Percentiles rank a stretch among this genome's conserved stretches.
Evolutionary conservation across 306 rosid genomes (phyloP).

Genomic region (Vigna reflexopilosa): DNA sequence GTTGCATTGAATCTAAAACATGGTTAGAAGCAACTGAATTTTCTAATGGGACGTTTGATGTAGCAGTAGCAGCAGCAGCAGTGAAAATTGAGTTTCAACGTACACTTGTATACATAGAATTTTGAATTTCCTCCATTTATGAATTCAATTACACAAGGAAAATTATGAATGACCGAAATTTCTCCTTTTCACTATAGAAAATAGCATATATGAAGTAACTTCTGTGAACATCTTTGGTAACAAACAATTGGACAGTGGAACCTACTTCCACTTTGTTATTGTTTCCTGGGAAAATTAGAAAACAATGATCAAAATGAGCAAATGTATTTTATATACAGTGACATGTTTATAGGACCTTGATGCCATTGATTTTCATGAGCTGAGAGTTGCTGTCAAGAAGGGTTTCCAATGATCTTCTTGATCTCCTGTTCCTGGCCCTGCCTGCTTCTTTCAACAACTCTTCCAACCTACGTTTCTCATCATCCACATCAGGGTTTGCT

Average conservation of each 20-base stretch:
- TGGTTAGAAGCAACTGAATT: slow-evolving; percentile 49
- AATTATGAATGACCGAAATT: slow-evolving; percentile 45
- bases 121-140: slow-evolving; percentile 38
- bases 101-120: slow-evolving; percentile 41
- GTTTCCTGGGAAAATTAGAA: slow-evolving; percentile 32
- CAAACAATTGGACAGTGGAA: slow-evolving; percentile 47
- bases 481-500: slow-evolving; percentile 80
- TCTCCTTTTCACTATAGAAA: slow-evolving; percentile 40
- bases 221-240: slow-evolving; percentile 40
- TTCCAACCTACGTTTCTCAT: slow-evolving; percentile 80
- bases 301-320: slow-evolving; percentile 44
- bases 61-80: slow-evolving; percentile 54
- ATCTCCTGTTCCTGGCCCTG: slow-evolving; percentile 62
- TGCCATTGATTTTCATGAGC: slow-evolving; percentile 47
- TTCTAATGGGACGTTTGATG: slow-evolving; percentile 52
- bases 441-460: slow-evolving; percentile 85
- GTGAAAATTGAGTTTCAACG: slow-evolving; percentile 50
- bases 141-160: slow-evolving; percentile 46
- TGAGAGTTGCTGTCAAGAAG: slow-evolving; percentile 64
- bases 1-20: slow-evolving; percentile 19
- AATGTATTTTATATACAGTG: slow-evolving; percentile 45
- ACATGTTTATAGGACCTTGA: slow-evolving; percentile 56
- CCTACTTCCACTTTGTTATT: slow-evolving; percentile 51
- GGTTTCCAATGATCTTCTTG: slow-evolving; percentile 70
- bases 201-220: slow-evolving; percentile 40